A percentile compares a stretch with the other conserved stretches of the same genome.
These are phyloP conservation scores for Boletus rubroflammeus DNA, from an alignment of 768 basidiomycete genomes.

Conservation along the genomic window DNA sequence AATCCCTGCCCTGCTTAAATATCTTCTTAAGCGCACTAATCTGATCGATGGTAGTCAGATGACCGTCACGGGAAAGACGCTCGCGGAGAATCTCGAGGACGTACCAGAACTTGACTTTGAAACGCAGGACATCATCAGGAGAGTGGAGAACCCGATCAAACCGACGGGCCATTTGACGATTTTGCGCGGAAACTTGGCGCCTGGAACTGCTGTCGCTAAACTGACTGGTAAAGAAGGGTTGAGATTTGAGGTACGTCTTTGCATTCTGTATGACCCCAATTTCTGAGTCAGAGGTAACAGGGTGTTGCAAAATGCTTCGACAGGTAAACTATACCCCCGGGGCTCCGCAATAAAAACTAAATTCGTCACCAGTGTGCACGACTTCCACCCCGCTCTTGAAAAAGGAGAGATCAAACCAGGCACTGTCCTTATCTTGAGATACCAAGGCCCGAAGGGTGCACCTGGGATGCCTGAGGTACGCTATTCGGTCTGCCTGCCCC, in stretches of 20 bases:
- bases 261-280: not conserved
- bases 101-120: conserved; percentile 68
- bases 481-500: not conserved
- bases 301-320: conserved; percentile 79
- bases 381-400: conserved; percentile 71
- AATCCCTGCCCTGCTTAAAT: conserved; percentile 80
- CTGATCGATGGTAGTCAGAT: conserved; percentile 78
- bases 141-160: conserved; percentile 78
- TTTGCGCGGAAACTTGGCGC: conserved; percentile 84
- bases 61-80: conserved; percentile 89
- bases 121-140: conserved; percentile 72
- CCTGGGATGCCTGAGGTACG: conserved; percentile 85
- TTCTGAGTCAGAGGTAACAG: conserved; percentile 31
- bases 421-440: conserved; percentile 76
- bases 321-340: conserved; percentile 36
- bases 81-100: conserved; percentile 82
- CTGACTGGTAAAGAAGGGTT: conserved; percentile 91
- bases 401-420: conserved; percentile 74
- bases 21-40: conserved; percentile 71
- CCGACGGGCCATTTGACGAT: conserved; percentile 83
- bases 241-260: conserved; percentile 61
- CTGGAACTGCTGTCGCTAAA: conserved; percentile 86
- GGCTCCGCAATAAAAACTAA: not conserved
- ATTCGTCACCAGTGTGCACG: conserved; percentile 45
- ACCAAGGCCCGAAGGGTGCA: conserved; percentile 88